phyloP scores from a whole-genome alignment of 2,329 filamentous ascomycete genomes.

The Bisporella sp. region DNA sequence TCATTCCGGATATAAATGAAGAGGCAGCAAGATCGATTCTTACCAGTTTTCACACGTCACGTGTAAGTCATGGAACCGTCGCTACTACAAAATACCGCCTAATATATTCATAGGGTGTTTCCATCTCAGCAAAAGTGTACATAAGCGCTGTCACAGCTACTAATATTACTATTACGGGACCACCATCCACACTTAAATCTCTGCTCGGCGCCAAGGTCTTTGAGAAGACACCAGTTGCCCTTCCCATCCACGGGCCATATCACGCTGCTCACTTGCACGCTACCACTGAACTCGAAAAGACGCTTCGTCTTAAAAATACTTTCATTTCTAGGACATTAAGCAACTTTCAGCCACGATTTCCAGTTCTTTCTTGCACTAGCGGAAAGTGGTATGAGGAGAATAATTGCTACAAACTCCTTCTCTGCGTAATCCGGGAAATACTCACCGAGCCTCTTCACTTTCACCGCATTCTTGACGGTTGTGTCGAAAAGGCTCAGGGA shows the following conservation, averaged over 20 bases:
- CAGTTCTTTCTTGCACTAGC: slow-evolving; percentile 42
- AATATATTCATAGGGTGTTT: slow-evolving; percentile 29
- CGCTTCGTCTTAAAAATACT: slow-evolving; percentile 15
- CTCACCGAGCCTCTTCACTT: slow-evolving; percentile 43
- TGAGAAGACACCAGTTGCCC: slow-evolving; percentile 36
- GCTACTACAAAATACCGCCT: neutral
- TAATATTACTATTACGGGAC: slow-evolving; percentile 47
- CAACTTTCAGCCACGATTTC: slow-evolving; percentile 37
- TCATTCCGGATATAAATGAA: slow-evolving; percentile 51
- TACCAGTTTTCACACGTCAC: slow-evolving; percentile 48
- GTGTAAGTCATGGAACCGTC: slow-evolving; percentile 31
- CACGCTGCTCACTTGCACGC: slow-evolving; percentile 48
- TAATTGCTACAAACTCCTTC: slow-evolving; percentile 10
- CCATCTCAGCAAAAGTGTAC: slow-evolving; percentile 38
- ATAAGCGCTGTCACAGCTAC: slow-evolving; percentile 44
- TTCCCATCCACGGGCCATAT: slow-evolving; percentile 50
- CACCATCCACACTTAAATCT: slow-evolving; percentile 40
- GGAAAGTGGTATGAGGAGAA: slow-evolving; percentile 12
- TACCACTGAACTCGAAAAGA: slow-evolving; percentile 27
- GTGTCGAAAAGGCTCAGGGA: slow-evolving; percentile 34
- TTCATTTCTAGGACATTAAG: slow-evolving; percentile 30
- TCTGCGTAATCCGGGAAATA: slow-evolving; percentile 35
- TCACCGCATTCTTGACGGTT: slow-evolving; percentile 40
- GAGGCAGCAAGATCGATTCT: slow-evolving; percentile 43
- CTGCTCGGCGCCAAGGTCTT: slow-evolving; percentile 36